Conservation (phyloP, 2,329 filamentous ascomycete genomes). For the Cytospora leucostoma region DNA sequence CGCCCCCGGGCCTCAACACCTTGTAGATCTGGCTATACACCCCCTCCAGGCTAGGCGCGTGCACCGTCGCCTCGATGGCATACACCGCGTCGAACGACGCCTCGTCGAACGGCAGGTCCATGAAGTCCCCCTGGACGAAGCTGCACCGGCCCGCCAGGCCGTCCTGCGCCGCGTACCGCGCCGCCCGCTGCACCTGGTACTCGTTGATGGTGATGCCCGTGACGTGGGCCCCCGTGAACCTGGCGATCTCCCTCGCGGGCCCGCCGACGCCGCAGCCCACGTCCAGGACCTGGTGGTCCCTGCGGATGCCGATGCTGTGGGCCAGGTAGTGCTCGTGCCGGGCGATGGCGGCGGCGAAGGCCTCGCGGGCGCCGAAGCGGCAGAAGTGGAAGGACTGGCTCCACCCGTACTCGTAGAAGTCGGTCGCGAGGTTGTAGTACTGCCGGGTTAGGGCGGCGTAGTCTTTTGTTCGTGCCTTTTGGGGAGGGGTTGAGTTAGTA, state of each 20-base stretch:
- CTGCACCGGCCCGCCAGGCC: slow-evolving; percentile 64
- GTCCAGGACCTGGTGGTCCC: slow-evolving; percentile 69
- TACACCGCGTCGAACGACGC: slow-evolving; percentile 76
- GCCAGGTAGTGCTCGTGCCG: slow-evolving; percentile 79
- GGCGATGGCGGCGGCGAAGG: slow-evolving; percentile 71
- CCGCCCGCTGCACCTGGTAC: slow-evolving; percentile 76
- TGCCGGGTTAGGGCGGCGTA: slow-evolving; percentile 27
- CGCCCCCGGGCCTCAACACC: slow-evolving; percentile 73
- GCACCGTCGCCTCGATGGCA: slow-evolving; percentile 76
- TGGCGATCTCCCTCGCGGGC: slow-evolving; percentile 72
- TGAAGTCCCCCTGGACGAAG: slow-evolving; percentile 76
- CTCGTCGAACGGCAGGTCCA: slow-evolving; percentile 75
- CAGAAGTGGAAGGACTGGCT: slow-evolving; percentile 77
- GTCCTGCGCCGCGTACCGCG: slow-evolving; percentile 65
- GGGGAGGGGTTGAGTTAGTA: neutral
- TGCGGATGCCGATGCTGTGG: slow-evolving; percentile 66
- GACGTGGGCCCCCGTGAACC: slow-evolving; percentile 69
- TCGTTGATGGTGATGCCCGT: slow-evolving; percentile 79
- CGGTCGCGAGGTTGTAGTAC: slow-evolving; percentile 74
- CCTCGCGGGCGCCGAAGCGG: slow-evolving; percentile 69
- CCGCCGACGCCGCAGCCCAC: slow-evolving; percentile 79
- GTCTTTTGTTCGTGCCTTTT: slow-evolving; percentile 22
- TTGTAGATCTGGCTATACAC: slow-evolving; percentile 75
- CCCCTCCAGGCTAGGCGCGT: slow-evolving; percentile 70
- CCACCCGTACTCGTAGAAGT: slow-evolving; percentile 78